These are phyloP conservation scores for Lactifluus volemus DNA, from an alignment of 768 basidiomycete genomes.

Conservation along the genomic window DNA sequence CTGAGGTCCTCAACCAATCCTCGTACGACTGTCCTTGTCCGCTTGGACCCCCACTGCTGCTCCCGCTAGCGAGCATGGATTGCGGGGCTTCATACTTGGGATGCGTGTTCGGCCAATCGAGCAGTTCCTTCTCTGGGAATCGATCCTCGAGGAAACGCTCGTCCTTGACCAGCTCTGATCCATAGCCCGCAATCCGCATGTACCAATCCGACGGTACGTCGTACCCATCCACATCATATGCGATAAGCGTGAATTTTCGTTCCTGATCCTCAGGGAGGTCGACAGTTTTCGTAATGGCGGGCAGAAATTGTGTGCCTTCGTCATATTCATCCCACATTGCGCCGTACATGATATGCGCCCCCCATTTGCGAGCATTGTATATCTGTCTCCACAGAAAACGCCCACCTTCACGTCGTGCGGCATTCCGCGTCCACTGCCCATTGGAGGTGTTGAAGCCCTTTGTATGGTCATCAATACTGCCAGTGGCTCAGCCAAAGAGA, in stretches of 20 bases:
- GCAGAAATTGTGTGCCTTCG: slow-evolving; percentile 79
- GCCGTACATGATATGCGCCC: slow-evolving; percentile 61
- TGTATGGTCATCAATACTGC: not conserved
- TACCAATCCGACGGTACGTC: slow-evolving; percentile 77
- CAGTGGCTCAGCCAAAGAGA: not conserved
- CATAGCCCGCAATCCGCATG: slow-evolving; percentile 23
- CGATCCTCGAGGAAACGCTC: slow-evolving; percentile 7
- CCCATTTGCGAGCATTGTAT: slow-evolving; percentile 52
- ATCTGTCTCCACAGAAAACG: slow-evolving; percentile 75
- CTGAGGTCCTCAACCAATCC: slow-evolving; percentile 37
- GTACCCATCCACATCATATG: slow-evolving; percentile 70
- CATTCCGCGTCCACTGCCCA: slow-evolving; percentile 67
- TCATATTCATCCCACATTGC: slow-evolving; percentile 93
- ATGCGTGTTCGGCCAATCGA: slow-evolving; percentile 10
- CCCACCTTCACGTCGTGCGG: slow-evolving; percentile 63
- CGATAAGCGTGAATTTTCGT: slow-evolving; percentile 53
- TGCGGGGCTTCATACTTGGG: slow-evolving; percentile 8
- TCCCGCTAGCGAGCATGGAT: slow-evolving; percentile 9
- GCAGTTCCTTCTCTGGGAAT: slow-evolving; percentile 15
- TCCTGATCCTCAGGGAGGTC: slow-evolving; percentile 46
- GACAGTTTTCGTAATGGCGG: slow-evolving; percentile 49
- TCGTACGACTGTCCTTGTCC: slow-evolving; percentile 30
- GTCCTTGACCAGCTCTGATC: slow-evolving; percentile 9
- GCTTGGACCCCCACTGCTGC: not conserved
- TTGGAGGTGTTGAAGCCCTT: slow-evolving; percentile 66